Evolutionary conservation across 768 basidiomycete species (phyloP), one percentile per base, ranked within the genome.

Genomic region (Collybia sp.): DNA sequence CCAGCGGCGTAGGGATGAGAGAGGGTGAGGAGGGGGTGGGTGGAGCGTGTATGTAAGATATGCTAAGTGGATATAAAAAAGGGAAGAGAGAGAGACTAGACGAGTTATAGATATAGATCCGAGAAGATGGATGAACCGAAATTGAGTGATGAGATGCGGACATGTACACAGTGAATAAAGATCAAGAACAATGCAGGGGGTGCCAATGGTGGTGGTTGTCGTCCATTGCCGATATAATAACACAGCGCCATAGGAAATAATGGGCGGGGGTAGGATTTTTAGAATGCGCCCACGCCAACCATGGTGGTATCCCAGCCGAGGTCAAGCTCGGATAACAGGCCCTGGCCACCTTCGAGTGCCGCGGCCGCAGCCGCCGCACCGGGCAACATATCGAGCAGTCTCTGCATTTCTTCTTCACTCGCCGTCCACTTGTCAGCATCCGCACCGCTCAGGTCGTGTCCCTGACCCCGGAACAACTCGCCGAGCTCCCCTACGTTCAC

Each of bases 391-490:
- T 78, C 78, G 61, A 84, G 58, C 44, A 84, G 64, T 62, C 69
- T 77, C 67, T 81, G 76, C 70, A 83, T 79, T 61, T 81, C 82
- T 53, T 68, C 70, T 58, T 79, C 77, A 47, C 67, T 61, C 25
- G 25, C 25, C 45, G 59, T 56, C 68, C 68, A 69, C 48, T 63
- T 60, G 16, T 49, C 53, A 30, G 55, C 53, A 13, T n/a, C 17
- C n/a, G 35, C 35, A 37, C 35, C 17, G 35, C 35, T 37, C 35
- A 37, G 34, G 55, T 54, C 34, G 48, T 62, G 57, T 53, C 55
- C 53, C 57, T 45, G 52, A 60, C 36, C 31, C 42, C 42, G 30
- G 15, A 30, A 16, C 20, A 30, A 15, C 20, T 15, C 36, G 12
- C 47, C 35, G 42, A 46, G 49, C 36, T 44, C 45, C 46, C 45